These are phyloP conservation scores for Geranomyces variabilis DNA, from an alignment of 192 early-diverging fungal species.

Conservation along the genomic window DNA sequence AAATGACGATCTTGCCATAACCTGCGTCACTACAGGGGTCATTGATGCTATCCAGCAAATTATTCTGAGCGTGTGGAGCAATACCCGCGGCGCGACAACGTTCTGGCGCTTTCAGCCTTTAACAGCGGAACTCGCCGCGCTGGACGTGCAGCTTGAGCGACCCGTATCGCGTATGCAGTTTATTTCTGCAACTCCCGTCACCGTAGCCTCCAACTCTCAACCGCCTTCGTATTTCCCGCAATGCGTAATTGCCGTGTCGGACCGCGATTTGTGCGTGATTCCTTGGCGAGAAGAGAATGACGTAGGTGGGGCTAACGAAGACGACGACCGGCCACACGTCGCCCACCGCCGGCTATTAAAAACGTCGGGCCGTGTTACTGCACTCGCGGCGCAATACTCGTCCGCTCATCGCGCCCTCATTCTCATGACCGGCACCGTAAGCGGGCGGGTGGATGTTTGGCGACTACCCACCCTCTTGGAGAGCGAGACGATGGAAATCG, in stretches of 20 bases:
- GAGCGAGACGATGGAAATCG: neutral
- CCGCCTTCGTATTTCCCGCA: neutral
- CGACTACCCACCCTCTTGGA: neutral
- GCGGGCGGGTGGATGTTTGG: neutral
- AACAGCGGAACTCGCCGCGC: neutral
- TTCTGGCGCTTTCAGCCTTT: constrained; percentile 1
- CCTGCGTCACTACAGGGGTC: neutral
- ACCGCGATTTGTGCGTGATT: constrained; percentile 1
- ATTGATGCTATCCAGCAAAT: neutral
- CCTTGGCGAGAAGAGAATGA: neutral
- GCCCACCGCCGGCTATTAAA: neutral
- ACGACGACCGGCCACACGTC: neutral
- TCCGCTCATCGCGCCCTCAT: neutral
- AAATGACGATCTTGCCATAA: neutral
- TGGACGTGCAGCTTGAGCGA: constrained; percentile 1
- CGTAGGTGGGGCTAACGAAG: neutral
- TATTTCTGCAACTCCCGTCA: neutral
- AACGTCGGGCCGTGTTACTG: neutral
- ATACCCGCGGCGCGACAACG: neutral
- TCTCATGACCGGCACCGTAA: neutral
- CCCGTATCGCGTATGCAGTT: neutral
- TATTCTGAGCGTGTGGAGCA: neutral
- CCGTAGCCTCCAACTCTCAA: neutral
- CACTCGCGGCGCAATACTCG: neutral
- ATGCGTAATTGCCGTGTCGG: neutral